A percentile compares a stretch with the other conserved stretches of the same genome.
phyloP scores from a whole-genome alignment of 2,329 filamentous ascomycete species.

The Penicillium vulpinum region DNA sequence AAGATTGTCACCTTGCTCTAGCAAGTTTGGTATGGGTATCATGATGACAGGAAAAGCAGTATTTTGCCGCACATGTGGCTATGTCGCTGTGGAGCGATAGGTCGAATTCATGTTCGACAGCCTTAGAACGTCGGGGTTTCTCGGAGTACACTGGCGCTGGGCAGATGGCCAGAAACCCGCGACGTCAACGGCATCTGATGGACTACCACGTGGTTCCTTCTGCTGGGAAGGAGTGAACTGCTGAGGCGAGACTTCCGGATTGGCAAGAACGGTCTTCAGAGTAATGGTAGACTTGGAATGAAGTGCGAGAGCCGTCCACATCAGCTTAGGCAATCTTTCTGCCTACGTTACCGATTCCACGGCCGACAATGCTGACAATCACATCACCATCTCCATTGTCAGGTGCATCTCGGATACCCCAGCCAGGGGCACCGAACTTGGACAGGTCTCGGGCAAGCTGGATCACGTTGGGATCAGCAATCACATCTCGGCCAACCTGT shows the following conservation, averaged over 20 bases:
- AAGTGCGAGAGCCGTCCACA: slow-evolving; percentile 1
- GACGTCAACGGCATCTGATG: slow-evolving; percentile 2
- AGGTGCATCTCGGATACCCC: slow-evolving; percentile 78
- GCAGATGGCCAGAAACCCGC: slow-evolving; percentile 6
- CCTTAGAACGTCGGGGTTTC: background rate
- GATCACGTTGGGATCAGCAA: slow-evolving; percentile 78
- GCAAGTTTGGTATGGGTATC: slow-evolving; percentile 8
- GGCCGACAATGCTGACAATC: slow-evolving; percentile 86
- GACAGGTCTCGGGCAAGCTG: slow-evolving; percentile 79
- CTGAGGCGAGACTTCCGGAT: background rate
- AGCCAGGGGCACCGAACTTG: slow-evolving; percentile 85
- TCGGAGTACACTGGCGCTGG: slow-evolving; percentile 8
- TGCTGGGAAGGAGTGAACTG: slow-evolving; percentile 1
- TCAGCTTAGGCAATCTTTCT: slow-evolving; percentile 71
- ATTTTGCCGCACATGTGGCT: slow-evolving; percentile 3
- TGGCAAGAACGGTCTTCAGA: background rate
- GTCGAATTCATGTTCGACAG: slow-evolving; percentile 7
- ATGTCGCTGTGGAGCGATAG: background rate
- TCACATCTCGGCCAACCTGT: slow-evolving; percentile 74
- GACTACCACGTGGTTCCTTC: slow-evolving; percentile 1
- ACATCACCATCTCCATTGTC: slow-evolving; percentile 67
- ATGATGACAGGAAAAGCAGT: slow-evolving; percentile 6
- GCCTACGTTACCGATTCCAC: slow-evolving; percentile 91
- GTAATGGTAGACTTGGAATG: slow-evolving; percentile 6
- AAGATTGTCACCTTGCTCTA: slow-evolving; percentile 7